These are phyloP conservation scores for Aspergillus sclerotiicarbonarius DNA, from an alignment of 495 filamentous ascomycete species.

Conservation along the genomic window DNA sequence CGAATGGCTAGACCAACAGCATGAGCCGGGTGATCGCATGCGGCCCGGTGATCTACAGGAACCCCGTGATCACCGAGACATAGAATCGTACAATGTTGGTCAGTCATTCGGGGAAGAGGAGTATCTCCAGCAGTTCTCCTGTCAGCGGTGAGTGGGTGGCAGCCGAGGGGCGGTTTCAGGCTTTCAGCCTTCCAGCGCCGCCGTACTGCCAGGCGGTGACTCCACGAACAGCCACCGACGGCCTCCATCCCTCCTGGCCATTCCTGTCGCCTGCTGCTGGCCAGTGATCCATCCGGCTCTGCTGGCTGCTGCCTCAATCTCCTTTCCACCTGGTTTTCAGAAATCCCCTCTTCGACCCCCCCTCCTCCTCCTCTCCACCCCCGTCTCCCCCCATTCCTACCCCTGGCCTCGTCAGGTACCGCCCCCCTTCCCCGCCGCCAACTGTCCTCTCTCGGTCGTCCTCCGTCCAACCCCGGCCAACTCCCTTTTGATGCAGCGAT, in stretches of 20 bases:
- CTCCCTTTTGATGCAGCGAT: constrained; percentile 23
- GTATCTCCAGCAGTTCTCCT: not conserved
- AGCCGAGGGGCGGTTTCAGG: too few species aligned
- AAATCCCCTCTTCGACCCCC: not conserved
- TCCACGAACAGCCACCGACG: not conserved
- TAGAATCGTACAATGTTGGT: too few species aligned
- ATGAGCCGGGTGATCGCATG: not conserved
- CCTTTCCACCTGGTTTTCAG: not conserved
- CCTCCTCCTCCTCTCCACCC: not conserved
- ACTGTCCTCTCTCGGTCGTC: constrained; percentile 22
- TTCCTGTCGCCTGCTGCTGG: not conserved
- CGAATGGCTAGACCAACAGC: too few species aligned
- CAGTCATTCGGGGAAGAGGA: not conserved
- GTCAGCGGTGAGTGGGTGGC: not conserved
- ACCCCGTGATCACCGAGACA: not conserved
- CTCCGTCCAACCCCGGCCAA: not conserved
- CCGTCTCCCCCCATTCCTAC: not conserved
- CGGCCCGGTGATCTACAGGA: not conserved
- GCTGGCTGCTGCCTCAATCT: constrained; percentile 6
- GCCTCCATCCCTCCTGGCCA: not conserved
- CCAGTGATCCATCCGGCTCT: too few species aligned
- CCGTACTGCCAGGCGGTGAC: not conserved
- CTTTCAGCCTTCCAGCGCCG: not conserved
- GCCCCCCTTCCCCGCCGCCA: constrained; percentile 24
- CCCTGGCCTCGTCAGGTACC: constrained; percentile 12